Evolutionary conservation across 768 basidiomycete species (phyloP), one percentile per base, ranked within the genome.

Genomic region (Daedaleopsis nitida): DNA sequence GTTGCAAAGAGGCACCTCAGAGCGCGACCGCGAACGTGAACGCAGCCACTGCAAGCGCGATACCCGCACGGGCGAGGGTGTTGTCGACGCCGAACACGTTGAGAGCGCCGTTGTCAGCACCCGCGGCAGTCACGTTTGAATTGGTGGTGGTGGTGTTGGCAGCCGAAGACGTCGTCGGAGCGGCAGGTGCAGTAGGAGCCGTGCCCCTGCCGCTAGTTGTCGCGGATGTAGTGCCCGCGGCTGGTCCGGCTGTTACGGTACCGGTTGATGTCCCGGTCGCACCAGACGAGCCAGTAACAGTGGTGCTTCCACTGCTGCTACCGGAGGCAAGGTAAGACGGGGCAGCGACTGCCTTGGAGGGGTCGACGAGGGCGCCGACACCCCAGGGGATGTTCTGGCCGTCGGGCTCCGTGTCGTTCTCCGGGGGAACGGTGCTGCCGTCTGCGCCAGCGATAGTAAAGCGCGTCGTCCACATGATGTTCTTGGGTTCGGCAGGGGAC

Each of bases 401-500:
- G 14, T 75, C 70, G 3, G 86, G 84, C 66, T 92, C 86, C 1
- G 73, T 82, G 12, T 76, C 38, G 57, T 89, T 78, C 17, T 81
- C 57, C 0, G 91, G 79, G 5, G 84, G 67, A 3, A 78, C 78
- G 54, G 80, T 76, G 9, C 73, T 63, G 13, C 83, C 85, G 24
- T 71, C 65, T 4, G 80, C 48, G 37, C 79, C 81, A 3, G 87
- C 84, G 68, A 94, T 91, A 38, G 87, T 77, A 79, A 92, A 93
- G 23, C 92, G 88, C 16, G 83, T 85, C 2, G 90, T 89, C 92
- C 92, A 94, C 23, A 68, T 65, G 38, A 76, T 72, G 69, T 76
- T 69, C 39, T 73, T 1, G 0, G 83, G 69, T 7, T 62, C 67
- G 0, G 53, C 49, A 0, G 81, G 75, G 1, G 84, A 74, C 14